Conservation (phyloP, 176 grass and related monocot genomes). For the Rhynchospora breviuscula region DNA sequence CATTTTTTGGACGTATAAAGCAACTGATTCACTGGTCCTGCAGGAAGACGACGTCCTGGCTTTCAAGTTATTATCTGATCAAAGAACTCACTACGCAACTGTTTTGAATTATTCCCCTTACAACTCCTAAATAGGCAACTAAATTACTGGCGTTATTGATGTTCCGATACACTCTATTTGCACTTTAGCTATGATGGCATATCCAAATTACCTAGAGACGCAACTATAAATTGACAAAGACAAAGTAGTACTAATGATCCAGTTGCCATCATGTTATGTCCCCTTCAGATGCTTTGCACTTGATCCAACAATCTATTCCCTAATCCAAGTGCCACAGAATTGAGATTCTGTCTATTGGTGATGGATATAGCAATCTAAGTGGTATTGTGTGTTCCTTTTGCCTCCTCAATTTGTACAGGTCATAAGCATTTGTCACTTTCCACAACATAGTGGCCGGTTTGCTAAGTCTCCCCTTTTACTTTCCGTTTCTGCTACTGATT, state of each 20-base stretch:
- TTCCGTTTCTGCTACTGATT: too few species aligned
- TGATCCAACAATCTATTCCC: background rate
- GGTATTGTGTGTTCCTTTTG: background rate
- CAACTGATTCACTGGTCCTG: too few species aligned
- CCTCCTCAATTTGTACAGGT: background rate
- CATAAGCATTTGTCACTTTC: background rate
- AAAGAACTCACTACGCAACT: too few species aligned
- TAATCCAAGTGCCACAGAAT: background rate
- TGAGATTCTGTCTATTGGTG: background rate
- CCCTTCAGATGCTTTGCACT: background rate
- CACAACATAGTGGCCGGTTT: background rate
- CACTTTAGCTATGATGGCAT: background rate
- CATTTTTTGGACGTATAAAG: too few species aligned
- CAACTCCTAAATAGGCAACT: too few species aligned
- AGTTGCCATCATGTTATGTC: background rate
- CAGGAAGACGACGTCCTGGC: too few species aligned
- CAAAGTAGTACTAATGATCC: background rate
- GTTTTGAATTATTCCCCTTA: too few species aligned
- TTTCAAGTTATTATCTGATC: too few species aligned
- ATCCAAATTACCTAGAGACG: background rate
- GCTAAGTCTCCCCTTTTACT: too few species aligned
- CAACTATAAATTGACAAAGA: background rate
- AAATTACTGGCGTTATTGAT: too few species aligned
- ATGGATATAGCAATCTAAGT: background rate
- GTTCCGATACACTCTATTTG: background rate